Conservation (phyloP, 176 grass and related monocot species). For the Carex parvula region DNA sequence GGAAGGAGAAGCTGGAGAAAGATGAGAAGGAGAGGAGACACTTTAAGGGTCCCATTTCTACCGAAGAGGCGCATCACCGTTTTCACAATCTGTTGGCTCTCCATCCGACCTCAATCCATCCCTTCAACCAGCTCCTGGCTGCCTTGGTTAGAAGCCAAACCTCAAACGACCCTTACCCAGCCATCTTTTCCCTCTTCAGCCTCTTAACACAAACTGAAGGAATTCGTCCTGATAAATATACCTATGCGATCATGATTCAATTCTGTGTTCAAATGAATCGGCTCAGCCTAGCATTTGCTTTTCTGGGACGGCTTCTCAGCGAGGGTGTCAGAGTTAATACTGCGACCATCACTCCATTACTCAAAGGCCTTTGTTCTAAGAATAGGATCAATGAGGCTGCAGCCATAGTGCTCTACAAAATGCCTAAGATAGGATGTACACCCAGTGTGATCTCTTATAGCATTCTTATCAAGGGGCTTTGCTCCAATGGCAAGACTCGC, state of each 20-base stretch:
- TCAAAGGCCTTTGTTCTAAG: conserved; percentile 17
- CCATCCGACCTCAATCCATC: not conserved
- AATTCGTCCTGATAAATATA: not conserved
- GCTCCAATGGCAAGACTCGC: not conserved
- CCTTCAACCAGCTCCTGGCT: not conserved
- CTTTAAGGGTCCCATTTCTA: not conserved
- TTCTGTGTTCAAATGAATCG: conserved; percentile 2
- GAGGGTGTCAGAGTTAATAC: not conserved
- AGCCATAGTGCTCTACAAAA: conserved; percentile 23
- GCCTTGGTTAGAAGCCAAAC: not conserved
- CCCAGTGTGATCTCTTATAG: not conserved
- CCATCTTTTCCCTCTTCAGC: conserved; percentile 18
- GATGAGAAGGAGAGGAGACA: not conserved
- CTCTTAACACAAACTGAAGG: not conserved
- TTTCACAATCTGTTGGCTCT: not conserved
- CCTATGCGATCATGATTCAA: conserved; percentile 26
- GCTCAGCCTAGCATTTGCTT: not conserved
- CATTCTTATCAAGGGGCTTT: conserved; percentile 20
- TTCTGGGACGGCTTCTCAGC: conserved; percentile 16
- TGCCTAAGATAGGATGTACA: conserved; percentile 26
- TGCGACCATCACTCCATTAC: not conserved
- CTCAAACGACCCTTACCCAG: not conserved
- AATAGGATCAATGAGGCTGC: not conserved
- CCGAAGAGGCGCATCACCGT: not conserved
- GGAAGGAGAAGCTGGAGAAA: not conserved